phyloP scores from a whole-genome alignment of 1,284 basidiomycete genomes.

The Cerrena zonata region DNA sequence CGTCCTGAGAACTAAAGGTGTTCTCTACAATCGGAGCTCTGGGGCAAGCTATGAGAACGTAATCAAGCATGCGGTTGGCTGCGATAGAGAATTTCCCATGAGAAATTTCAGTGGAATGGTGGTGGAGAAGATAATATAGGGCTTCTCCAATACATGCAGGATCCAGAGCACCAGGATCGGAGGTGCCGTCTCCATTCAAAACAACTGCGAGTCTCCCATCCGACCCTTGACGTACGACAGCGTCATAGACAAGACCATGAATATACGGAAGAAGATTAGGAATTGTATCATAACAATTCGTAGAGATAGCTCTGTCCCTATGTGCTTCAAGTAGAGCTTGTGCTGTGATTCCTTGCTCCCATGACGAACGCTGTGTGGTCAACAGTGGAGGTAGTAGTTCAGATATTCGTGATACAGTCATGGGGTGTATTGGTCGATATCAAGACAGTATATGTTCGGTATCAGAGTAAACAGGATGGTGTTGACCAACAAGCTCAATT shows the following conservation, averaged over 20 bases:
- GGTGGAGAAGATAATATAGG: conserved; percentile 14
- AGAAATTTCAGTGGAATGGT: conserved; percentile 2
- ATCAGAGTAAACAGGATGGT: no score
- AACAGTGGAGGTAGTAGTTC: conserved; percentile 16
- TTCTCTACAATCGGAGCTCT: conserved; percentile 8
- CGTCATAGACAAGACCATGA: conserved; percentile 18
- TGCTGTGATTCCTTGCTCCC: conserved; percentile 22
- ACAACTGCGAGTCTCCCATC: conserved; percentile 19
- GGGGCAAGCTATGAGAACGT: conserved; percentile 16
- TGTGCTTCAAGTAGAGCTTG: conserved; percentile 22
- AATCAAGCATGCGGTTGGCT: conserved; percentile 19
- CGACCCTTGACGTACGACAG: conserved; percentile 17
- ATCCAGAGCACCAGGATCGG: conserved; percentile 18
- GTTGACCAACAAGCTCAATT: no score
- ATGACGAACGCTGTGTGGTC: conserved; percentile 18
- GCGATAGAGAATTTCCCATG: conserved; percentile 10
- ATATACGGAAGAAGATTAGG: conserved; percentile 13
- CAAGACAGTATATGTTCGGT: no score
- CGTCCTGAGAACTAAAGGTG: no score
- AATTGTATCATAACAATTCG: conserved; percentile 5
- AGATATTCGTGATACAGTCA: not conserved
- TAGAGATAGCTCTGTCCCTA: conserved; percentile 3
- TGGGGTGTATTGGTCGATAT: not conserved
- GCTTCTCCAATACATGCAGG: conserved; percentile 20
- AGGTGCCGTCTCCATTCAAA: conserved; percentile 19